phyloP scores from a whole-genome alignment of 306 rosid species.

The Lagenaria siceraria region DNA sequence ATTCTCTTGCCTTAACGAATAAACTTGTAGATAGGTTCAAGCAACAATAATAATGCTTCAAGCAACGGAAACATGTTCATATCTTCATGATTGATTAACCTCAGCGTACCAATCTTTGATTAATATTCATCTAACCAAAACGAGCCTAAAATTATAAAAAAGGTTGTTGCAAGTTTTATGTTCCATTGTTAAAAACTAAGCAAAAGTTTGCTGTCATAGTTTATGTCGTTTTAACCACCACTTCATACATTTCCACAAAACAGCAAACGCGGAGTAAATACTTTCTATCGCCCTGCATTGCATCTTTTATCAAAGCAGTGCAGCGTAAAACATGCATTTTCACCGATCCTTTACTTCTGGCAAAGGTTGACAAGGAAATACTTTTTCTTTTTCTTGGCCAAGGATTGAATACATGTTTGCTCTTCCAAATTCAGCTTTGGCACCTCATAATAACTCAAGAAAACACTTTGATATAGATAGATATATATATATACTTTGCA shows the following conservation, averaged over 20 bases:
- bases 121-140: background rate
- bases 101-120: background rate
- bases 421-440: background rate
- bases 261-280: too few species aligned
- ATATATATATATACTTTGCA: too few species aligned
- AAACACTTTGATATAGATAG: background rate
- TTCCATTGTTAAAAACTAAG: background rate
- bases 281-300: too few species aligned
- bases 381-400: too few species aligned
- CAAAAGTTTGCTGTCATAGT: background rate
- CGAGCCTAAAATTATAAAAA: background rate
- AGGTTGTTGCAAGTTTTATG: background rate
- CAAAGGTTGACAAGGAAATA: too few species aligned
- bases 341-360: too few species aligned
- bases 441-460: background rate
- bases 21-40: background rate
- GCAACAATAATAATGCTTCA: background rate
- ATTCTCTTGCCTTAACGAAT: background rate
- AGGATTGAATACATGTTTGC: background rate
- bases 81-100: background rate
- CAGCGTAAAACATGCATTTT: background rate
- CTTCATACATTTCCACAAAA: too few species aligned
- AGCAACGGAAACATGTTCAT: background rate
- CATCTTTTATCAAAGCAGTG: background rate
- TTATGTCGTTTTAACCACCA: background rate